These are phyloP conservation scores for Groenewaldozyma sp. DNA, from an alignment of 1,139 yeast genomes.

Conservation along the genomic window DNA sequence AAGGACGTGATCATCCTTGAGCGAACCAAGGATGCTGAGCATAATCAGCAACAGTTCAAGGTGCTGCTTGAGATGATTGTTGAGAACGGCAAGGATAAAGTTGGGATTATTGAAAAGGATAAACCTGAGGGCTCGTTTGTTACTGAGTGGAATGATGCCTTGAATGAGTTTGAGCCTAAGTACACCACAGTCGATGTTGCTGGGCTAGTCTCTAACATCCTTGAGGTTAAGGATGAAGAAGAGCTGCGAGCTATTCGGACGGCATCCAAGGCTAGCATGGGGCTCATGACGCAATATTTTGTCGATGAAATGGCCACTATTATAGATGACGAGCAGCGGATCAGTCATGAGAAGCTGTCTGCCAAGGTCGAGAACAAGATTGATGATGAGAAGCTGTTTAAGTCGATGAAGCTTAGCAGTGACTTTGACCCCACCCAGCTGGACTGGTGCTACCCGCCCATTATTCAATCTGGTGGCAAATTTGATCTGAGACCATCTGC, in stretches of 20 bases:
- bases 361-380: conserved; percentile 75
- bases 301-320: conserved; percentile 82
- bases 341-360: conserved; percentile 63
- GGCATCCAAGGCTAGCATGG: conserved; percentile 73
- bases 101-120: conserved; percentile 67
- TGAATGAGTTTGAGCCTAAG: conserved; percentile 24
- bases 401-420: conserved; percentile 45
- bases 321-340: conserved; percentile 76
- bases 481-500: conserved; percentile 85
- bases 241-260: conserved; percentile 58
- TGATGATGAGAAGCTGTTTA: conserved; percentile 66
- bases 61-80: conserved; percentile 47
- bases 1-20: conserved; percentile 61
- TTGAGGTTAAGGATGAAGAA: conserved; percentile 74
- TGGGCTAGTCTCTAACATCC: conserved; percentile 43
- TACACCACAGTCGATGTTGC: conserved; percentile 45
- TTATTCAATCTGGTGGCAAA: conserved; percentile 79
- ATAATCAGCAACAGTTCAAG: conserved; percentile 57
- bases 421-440: conserved; percentile 69
- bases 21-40: conserved; percentile 73
- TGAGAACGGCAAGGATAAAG: conserved; percentile 34
- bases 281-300: conserved; percentile 66
- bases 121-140: conserved; percentile 73
- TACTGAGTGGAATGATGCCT: conserved; percentile 49
- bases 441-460: conserved; percentile 94